These are phyloP conservation scores for Phaffia australis DNA, from an alignment of 768 basidiomycete genomes.

Conservation along the genomic window DNA sequence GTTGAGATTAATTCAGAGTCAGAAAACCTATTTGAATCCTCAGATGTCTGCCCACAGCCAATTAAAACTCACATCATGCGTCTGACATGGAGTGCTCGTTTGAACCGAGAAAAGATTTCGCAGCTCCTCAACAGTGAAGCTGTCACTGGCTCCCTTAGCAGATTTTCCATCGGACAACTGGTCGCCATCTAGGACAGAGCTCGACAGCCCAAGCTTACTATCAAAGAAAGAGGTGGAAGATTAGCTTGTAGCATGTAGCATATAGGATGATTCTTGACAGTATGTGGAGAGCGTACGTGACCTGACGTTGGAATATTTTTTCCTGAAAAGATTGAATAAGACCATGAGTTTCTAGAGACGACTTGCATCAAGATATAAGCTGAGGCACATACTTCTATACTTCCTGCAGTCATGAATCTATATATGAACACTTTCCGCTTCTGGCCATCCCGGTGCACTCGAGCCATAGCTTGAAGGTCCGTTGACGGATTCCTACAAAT, in stretches of 20 bases:
- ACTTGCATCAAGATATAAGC: neutral
- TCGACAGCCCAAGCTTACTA: conserved; percentile 21
- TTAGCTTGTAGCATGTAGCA: too few species aligned
- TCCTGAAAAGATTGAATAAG: conserved; percentile 17
- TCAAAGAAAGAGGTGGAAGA: too few species aligned
- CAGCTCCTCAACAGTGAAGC: conserved; percentile 19
- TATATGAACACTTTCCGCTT: conserved; percentile 73
- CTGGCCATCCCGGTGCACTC: conserved; percentile 68
- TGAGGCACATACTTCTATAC: conserved; percentile 25
- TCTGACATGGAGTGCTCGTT: conserved; percentile 14
- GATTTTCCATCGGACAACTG: neutral
- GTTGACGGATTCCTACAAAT: conserved; percentile 38
- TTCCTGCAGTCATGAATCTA: conserved; percentile 29
- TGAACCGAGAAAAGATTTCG: conserved; percentile 16
- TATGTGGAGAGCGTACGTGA: conserved; percentile 15
- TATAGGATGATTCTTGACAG: too few species aligned
- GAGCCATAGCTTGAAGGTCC: conserved; percentile 80
- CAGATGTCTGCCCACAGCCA: neutral
- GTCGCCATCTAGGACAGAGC: conserved; percentile 15
- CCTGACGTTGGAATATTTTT: conserved; percentile 23
- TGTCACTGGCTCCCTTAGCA: neutral
- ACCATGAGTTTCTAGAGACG: too few species aligned
- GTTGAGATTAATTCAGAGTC: neutral
- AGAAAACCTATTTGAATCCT: too few species aligned
- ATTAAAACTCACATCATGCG: conserved; percentile 18